Evolutionary conservation across 768 basidiomycete species (phyloP).

Genomic region (Phanerochaete sordida): DNA sequence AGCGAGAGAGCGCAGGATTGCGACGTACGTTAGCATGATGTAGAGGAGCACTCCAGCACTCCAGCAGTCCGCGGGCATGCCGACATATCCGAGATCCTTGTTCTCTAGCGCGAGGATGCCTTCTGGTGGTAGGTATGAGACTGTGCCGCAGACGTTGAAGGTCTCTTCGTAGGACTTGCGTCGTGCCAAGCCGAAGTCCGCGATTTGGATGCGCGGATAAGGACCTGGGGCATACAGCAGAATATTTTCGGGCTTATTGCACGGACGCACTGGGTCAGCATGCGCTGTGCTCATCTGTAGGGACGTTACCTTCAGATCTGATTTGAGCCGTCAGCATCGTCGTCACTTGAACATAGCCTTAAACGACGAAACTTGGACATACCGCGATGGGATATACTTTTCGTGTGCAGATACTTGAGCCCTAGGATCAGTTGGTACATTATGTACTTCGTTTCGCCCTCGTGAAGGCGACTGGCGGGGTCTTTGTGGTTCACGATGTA

Average conservation of each 20-base stretch:
- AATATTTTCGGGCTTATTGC: slow-evolving; percentile 74
- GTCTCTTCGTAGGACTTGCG: slow-evolving; percentile 78
- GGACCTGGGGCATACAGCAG: slow-evolving; percentile 75
- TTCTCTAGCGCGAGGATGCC: slow-evolving; percentile 77
- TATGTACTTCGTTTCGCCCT: slow-evolving; percentile 82
- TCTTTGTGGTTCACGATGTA: slow-evolving; percentile 67
- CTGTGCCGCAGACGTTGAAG: slow-evolving; percentile 83
- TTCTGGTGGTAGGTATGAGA: slow-evolving; percentile 83
- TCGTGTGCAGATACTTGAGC: slow-evolving; percentile 66
- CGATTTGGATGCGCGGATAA: slow-evolving; percentile 80
- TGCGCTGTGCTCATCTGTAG: background rate
- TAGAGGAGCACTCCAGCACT: slow-evolving; percentile 79
- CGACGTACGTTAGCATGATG: slow-evolving; percentile 76
- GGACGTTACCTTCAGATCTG: slow-evolving; percentile 59
- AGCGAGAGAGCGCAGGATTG: background rate
- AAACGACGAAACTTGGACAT: slow-evolving; percentile 19
- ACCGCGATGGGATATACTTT: slow-evolving; percentile 79
- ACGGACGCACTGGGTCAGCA: background rate
- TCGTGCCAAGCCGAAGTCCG: slow-evolving; percentile 84
- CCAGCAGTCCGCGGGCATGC: slow-evolving; percentile 91
- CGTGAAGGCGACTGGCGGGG: slow-evolving; percentile 50
- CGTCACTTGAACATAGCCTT: no score
- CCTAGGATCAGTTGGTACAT: slow-evolving; percentile 78
- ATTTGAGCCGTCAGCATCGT: background rate
- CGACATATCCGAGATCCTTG: slow-evolving; percentile 67